Evolutionary conservation across 2,329 filamentous ascomycete species (phyloP), one percentile per base, ranked within the genome.

Genomic region (Alternaria ventricosa): DNA sequence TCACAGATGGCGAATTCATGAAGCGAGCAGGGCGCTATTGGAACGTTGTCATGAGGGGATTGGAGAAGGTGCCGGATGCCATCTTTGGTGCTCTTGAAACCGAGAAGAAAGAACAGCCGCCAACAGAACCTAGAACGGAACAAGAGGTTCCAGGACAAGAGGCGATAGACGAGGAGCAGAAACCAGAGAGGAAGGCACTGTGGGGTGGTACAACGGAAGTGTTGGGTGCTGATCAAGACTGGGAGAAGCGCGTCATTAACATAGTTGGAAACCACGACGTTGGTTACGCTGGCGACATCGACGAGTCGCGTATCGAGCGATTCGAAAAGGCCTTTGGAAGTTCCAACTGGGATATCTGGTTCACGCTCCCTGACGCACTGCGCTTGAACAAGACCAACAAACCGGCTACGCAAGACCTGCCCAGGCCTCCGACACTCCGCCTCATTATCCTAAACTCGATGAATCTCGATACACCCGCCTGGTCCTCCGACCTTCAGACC

Each of bases 261-360:
- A 88, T 98, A 25, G 94, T 90, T 0, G 96, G 96, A 1, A 99
- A 99, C 75, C 96, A 99, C 77, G 96, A 99, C 79, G 90, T 99
- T 74, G 96, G 96, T 33, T 99, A 99, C 78, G 93, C 94, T 0
- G 96, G 96, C 4, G 96, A 99, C 79, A 86, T 98, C 65, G 93
- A 91, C 44, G 82, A 86, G n/a, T 85, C 88, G 65, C 88, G 94
- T 4, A 84, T 97, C 58, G 84, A 88, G 27, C 88, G 96, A 1
- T 99, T 98, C 76, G 94, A 97, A 81, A 85, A 86, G 22, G 87
- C 87, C 2, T 99, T 97, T 82, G 96, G 96, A 60, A 92, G 89
- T 68, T 89, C 92, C 18, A 97, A 98, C 78, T 99, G 97, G 86
- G 94, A 97, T 75, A 86, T 97, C 11, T 88, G 90, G 33, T 89